Base-by-base conservation (phyloP, 495 filamentous ascomycete species). In the Aspergillus affinis region DNA sequence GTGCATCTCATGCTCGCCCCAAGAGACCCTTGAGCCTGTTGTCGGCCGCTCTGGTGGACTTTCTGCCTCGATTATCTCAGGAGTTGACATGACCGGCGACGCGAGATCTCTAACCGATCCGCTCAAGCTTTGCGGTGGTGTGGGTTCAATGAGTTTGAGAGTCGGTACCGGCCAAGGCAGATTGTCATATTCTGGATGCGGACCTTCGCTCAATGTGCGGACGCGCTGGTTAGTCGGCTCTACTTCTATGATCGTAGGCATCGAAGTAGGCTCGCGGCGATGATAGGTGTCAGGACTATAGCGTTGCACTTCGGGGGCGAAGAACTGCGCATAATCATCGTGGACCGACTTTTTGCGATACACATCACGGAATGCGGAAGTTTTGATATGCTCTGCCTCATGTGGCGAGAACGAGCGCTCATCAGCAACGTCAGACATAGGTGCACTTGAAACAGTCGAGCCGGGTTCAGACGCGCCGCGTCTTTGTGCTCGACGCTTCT, bases 1-100 rank as follows among this genome's bases (percentile, higher is more conserved):
- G 54, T 85, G 82, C 6, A 82, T 87, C 58, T 84, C 73, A 60
- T 84, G 84, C 46, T 85, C 75, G 30, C 84, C 84, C 85, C 84
- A 87, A 10, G 78, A 84, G 9, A 87, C 82, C 30, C 83, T 82
- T 17, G 80, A 79, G n/a, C 73, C 70, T 32, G 78, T 76, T 49
- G 70, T 75, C 27, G 65, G 56, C 12, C 69, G 67, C 55, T 72
- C 66, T 6, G 69, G 60, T 6, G 59, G 54, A 48, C 61, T 64
- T 23, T 68, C 69, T 13, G 61, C 65, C 54, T 61, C 59, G 17
- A 61, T 45, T 21, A 58, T 60, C 32, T 62, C 59, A 46, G 62
- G 64, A 7, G 69, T 54, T 8, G 70, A 55, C 12, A 51, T 61
- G 26, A 65, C 61, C 6, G 79, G 76, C 19, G 74, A 70, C n/a